A percentile compares a stretch with the other conserved stretches of the same genome.
Conservation (phyloP, 768 basidiomycete species). For the Kwoniella dendrophila region DNA sequence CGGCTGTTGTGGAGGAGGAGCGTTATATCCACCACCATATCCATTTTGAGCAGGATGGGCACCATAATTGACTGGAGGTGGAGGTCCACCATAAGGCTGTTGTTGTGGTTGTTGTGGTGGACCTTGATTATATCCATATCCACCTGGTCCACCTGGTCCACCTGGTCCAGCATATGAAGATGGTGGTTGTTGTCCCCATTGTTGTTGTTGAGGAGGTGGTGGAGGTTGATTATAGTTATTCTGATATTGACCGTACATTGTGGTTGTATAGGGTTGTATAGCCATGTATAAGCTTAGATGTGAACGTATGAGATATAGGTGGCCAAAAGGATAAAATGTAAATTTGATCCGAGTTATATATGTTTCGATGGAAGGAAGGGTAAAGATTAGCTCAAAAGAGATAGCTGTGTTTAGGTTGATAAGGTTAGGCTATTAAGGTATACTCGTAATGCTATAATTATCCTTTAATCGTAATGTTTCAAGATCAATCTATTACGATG, state of each 20-base stretch:
- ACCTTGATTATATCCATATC: slow-evolving; percentile 19
- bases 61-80: slow-evolving; percentile 20
- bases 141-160: slow-evolving; percentile 15
- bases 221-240: slow-evolving; percentile 9
- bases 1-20: slow-evolving; percentile 32
- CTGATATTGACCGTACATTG: slow-evolving; percentile 26
- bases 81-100: slow-evolving; percentile 26
- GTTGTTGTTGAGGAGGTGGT: slow-evolving; percentile 24
- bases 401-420: too few relatives aligned
- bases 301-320: too few relatives aligned
- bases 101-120: slow-evolving; percentile 27
- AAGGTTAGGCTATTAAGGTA: too few relatives aligned
- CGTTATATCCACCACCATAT: slow-evolving; percentile 25
- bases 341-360: too few relatives aligned
- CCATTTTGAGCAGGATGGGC: slow-evolving; percentile 8
- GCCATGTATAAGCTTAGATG: too few relatives aligned
- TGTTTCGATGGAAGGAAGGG: too few relatives aligned
- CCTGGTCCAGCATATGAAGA: slow-evolving; percentile 7
- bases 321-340: too few relatives aligned
- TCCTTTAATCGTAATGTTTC: too few relatives aligned
- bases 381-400: too few relatives aligned
- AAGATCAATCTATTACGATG: too few relatives aligned
- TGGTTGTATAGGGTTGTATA: too few relatives aligned
- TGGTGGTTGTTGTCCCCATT: slow-evolving; percentile 22
- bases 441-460: too few relatives aligned